These are phyloP conservation scores for Rhizomucor miehei DNA, from an alignment of 371 early-diverging fungal genomes.

Conservation along the genomic window DNA sequence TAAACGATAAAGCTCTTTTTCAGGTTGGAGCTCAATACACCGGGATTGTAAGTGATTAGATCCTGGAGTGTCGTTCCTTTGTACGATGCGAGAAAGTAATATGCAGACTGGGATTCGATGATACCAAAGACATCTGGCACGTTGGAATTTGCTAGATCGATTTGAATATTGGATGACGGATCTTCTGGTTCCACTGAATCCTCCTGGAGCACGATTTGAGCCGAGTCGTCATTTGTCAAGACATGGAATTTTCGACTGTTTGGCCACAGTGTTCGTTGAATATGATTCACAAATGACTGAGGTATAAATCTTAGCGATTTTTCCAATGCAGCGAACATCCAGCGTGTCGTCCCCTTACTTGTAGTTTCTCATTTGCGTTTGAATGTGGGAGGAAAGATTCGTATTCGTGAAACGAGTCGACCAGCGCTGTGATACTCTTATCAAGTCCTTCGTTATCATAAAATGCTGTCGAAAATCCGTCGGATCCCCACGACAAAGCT, in stretches of 20 bases:
- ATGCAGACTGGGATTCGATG: conserved; percentile 54
- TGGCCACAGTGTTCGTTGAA: conserved; percentile 42
- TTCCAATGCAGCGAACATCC: too few species aligned
- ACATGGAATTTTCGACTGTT: conserved; percentile 33
- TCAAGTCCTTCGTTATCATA: conserved; percentile 3
- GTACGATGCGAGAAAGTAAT: conserved; percentile 57
- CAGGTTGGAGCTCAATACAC: conserved; percentile 57
- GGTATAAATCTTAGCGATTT: too few species aligned
- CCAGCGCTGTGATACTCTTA: neutral
- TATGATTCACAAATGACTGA: conserved; percentile 32
- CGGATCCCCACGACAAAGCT: too few species aligned
- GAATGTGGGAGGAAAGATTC: conserved; percentile 3
- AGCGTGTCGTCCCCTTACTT: too few species aligned
- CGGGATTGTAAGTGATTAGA: conserved; percentile 61
- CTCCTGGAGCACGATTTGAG: conserved; percentile 21
- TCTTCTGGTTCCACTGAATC: neutral
- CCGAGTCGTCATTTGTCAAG: conserved; percentile 6
- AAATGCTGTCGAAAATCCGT: too few species aligned
- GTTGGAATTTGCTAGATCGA: conserved; percentile 34
- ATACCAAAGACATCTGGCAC: conserved; percentile 58
- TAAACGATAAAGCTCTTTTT: conserved; percentile 62
- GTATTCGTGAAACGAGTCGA: conserved; percentile 8
- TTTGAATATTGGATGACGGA: neutral
- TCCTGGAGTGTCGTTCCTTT: conserved; percentile 61
- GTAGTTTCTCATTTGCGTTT: neutral